phyloP scores from a whole-genome alignment of 192 early-diverging fungal species.

The Jimgerdemannia flammicorona region DNA sequence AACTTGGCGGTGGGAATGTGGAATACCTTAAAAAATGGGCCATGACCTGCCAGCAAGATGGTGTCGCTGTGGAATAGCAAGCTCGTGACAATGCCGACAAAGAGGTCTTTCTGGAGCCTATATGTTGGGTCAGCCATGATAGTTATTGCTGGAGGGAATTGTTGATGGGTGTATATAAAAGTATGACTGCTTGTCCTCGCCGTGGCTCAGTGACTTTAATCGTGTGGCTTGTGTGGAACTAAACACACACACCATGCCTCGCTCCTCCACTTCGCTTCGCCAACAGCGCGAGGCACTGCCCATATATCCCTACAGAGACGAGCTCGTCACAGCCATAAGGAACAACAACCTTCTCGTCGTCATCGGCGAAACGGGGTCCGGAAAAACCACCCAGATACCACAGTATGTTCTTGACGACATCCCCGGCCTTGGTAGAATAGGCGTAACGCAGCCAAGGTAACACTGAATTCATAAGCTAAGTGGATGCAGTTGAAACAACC shows the following conservation, averaged over 20 bases:
- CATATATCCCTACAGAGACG: slow-evolving; percentile 59
- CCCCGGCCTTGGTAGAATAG: slow-evolving; percentile 42
- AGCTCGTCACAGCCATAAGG: slow-evolving; percentile 78
- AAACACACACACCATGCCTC: background rate
- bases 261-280: background rate
- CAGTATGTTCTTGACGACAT: slow-evolving; percentile 69
- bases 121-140: background rate
- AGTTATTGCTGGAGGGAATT: no score
- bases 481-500: background rate
- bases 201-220: no score
- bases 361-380: slow-evolving; percentile 89
- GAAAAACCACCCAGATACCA: slow-evolving; percentile 88
- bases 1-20: slow-evolving; percentile 38
- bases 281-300: slow-evolving; percentile 15
- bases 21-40: slow-evolving; percentile 50
- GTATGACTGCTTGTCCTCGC: no score
- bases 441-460: slow-evolving; percentile 76
- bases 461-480: background rate
- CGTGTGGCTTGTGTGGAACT: no score
- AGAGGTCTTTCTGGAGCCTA: slow-evolving; percentile 24
- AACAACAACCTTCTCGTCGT: slow-evolving; percentile 86
- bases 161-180: no score
- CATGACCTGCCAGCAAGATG: slow-evolving; percentile 49
- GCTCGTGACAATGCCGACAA: slow-evolving; percentile 42
- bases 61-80: slow-evolving; percentile 41